Evolutionary conservation across 768 basidiomycete species (phyloP).

Genomic region (Leucocoprinus sp.): DNA sequence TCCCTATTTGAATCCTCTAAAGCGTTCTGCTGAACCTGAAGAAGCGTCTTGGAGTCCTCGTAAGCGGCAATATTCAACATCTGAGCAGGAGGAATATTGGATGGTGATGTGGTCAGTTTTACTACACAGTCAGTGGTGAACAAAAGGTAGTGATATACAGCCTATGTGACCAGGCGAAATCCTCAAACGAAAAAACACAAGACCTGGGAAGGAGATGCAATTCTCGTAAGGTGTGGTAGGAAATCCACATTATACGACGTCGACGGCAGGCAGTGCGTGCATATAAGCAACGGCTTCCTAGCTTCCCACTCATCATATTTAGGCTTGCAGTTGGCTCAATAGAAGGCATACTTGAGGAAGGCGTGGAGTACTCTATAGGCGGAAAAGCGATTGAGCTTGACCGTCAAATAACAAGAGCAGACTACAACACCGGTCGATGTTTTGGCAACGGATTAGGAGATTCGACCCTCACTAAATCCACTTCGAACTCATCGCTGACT

Average conservation of each 20-base stretch:
- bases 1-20: conserved; percentile 14
- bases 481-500: conserved; percentile 16
- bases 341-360: conserved; percentile 31
- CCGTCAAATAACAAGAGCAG: conserved; percentile 39
- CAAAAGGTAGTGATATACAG: background rate
- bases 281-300: background rate
- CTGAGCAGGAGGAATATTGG: conserved; percentile 43
- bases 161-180: conserved; percentile 38
- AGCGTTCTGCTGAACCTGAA: conserved; percentile 9
- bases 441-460: conserved; percentile 32
- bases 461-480: conserved; percentile 4
- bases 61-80: conserved; percentile 25
- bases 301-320: conserved; percentile 3
- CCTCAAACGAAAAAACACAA: conserved; percentile 79
- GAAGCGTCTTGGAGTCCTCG: conserved; percentile 17
- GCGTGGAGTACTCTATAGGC: conserved; percentile 29
- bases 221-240: conserved; percentile 40
- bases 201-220: conserved; percentile 81
- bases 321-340: conserved; percentile 49
- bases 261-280: conserved; percentile 61
- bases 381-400: conserved; percentile 65
- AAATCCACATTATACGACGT: conserved; percentile 49
- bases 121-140: background rate
- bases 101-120: conserved; percentile 65
- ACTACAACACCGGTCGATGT: conserved; percentile 59